Base-by-base conservation (phyloP, 169 alveolate genomes). In the Eimeria sp. region DNA sequence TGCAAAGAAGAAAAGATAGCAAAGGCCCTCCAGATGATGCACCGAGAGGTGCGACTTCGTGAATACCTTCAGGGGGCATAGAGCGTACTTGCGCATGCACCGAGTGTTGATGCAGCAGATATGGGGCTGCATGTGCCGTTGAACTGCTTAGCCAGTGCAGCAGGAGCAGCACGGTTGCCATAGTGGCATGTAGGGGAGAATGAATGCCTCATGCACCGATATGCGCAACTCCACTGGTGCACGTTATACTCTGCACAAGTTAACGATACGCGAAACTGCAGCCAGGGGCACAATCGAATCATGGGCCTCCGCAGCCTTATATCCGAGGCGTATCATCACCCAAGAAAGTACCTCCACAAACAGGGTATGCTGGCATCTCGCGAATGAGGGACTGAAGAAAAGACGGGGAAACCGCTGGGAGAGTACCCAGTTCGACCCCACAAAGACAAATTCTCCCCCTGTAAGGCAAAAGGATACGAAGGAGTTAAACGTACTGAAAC, bases 81-180 rank as follows among this genome's bases (percentile, higher is more conserved):
- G 54, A 18, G 5, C 84, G 84, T 40, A 27, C 30, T 10, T 10
- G 43, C 18, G 49, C 9, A 30, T 30, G 27, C 78, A 72, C 16
- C 51, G 11, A 16, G 9, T 73, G 84, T 13, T 2, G 57, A 30
- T 51, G 25, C 84, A 20, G 9, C 49, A 73, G 54, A 13, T 13
- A 9, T 3, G 54, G 57, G 51, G 27, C 84, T 34, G 84, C 84
- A 40, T 40, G 40, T 16, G 84, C 49, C 57, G 34, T 73, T 34
- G 84, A 73, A 73, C 49, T 73, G 84, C 25, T 73, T 30, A 83
- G 47, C n/a, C 76, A 83, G 30, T 83, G 91, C 91, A 83, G 76
- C 75, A 83, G 51, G 58, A 83, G 91, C 91, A 83, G 76, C 91
- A 83, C 34, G 27, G 73, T 76, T 51, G 75, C 91, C 91, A 83